These are phyloP conservation scores for Penicillium daleae DNA, from an alignment of 495 filamentous ascomycete genomes.

Conservation along the genomic window DNA sequence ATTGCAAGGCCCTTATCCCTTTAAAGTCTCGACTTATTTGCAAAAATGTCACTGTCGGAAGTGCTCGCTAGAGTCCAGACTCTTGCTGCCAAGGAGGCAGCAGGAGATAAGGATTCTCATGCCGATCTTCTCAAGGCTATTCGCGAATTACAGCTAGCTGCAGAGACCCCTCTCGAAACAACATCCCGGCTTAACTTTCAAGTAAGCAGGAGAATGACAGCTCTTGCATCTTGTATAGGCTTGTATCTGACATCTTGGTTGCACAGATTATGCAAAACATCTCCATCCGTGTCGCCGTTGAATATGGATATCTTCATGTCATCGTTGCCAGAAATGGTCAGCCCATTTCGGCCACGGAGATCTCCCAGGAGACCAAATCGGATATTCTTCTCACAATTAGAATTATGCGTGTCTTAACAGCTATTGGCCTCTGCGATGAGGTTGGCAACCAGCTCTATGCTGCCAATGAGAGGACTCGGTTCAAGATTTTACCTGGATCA, in stretches of 20 bases:
- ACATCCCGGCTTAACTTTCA: slow-evolving; percentile 32
- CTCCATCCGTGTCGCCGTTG: slow-evolving; percentile 18
- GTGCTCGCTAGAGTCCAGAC: slow-evolving; percentile 22
- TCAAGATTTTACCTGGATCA: slow-evolving; percentile 29
- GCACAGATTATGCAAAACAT: slow-evolving; percentile 15
- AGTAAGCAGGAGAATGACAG: slow-evolving; percentile 9
- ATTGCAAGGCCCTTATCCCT: neutral
- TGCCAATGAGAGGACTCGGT: slow-evolving; percentile 27
- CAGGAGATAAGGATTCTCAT: slow-evolving; percentile 22
- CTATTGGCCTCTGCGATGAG: slow-evolving; percentile 31
- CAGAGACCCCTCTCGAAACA: slow-evolving; percentile 28
- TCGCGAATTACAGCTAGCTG: slow-evolving; percentile 26
- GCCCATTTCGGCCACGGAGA: slow-evolving; percentile 11
- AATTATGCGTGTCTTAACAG: slow-evolving; percentile 13
- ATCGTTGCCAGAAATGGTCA: slow-evolving; percentile 8
- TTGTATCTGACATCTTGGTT: neutral
- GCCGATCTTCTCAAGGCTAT: slow-evolving; percentile 23
- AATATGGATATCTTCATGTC: slow-evolving; percentile 16
- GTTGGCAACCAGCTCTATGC: slow-evolving; percentile 24
- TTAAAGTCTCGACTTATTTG: neutral
- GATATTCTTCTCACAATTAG: slow-evolving; percentile 15
- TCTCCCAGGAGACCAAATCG: slow-evolving; percentile 10
- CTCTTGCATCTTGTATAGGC: neutral
- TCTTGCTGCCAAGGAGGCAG: slow-evolving; percentile 22
- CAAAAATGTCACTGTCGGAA: slow-evolving; percentile 14